Evolutionary conservation across 2,329 filamentous ascomycete genomes (phyloP), one percentile per base, ranked within the genome.

Genomic region (Aspergillus carbonarius): DNA sequence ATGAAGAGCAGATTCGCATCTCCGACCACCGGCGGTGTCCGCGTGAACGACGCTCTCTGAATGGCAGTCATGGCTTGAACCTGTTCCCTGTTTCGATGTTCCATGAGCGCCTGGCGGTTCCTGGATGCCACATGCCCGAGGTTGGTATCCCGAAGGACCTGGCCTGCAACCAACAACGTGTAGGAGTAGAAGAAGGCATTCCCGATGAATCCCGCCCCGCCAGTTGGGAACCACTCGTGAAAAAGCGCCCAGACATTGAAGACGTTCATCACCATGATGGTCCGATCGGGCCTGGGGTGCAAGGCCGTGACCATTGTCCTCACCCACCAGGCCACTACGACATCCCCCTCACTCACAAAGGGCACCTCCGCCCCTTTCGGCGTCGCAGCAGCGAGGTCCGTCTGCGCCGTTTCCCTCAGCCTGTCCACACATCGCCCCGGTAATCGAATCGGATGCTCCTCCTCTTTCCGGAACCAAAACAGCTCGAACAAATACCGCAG

Each of bases 271-370:
- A 77, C 66, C 8, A 69, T 71, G 44, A 81, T 61, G 1, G 70
- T 68, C 25, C 68, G 68, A 15, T 63, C 57, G 17, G 71, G n/a
- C 63, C 63, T n/a, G 66, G 64, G 49, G 64, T 66, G n/a, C 59
- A 64, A 54, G 4, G 61, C 62, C 27, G 58, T 64, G 23, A 66
- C 61, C 42, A 66, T 66, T 10, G 72, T 63, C 9, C 72, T 72
- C 8, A 73, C 66, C 54, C 71, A 65, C 77, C 79, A 83, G 0
- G 77, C 78, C 1, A 70, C 66, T 2, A 83, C 63, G 1, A 82
- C 67, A 54, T 83, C 80, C 18, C 76, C 74, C n/a, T 82, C 78
- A 60, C 77, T 81, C 30, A 83, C 42, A 54, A 79, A 82, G 1
- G 76, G 68, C 10, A 55, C 59, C 10, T 58, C 50, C 30, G 8